Evolutionary conservation across 2,329 filamentous ascomycete species (phyloP), one percentile per base, ranked within the genome.

Genomic region (Fusarium bactridioides): DNA sequence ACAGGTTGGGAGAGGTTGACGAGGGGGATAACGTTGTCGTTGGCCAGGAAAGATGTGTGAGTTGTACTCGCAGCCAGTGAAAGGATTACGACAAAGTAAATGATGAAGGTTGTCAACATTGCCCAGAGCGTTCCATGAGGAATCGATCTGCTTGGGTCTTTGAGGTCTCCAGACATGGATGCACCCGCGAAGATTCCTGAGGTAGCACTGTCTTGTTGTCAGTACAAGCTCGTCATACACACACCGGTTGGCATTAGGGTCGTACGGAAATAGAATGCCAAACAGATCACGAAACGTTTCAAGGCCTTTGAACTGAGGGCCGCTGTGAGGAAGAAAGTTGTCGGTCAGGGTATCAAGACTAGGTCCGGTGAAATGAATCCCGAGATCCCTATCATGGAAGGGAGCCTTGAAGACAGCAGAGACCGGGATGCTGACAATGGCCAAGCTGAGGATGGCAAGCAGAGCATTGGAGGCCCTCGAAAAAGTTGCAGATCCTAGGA

Each of bases 101-200:
- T 86, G 61, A 92, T 79, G 74, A 97, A 93, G 0, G 94, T 97
- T 29, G 94, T 87, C 16, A 89, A 83, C 79, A 95, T 89, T 6
- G 93, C 93, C 82, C 90, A 93, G 3, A 97, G 82, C 0, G 94
- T 97, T n/a, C 94, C 94, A 69, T 89, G 91, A 0, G 94, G 94
- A 59, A 97, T 97, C 3, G 93, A 89, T 79, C 91, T 93, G 84
- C 93, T 95, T 1, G 94, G 94, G 70, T 94, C 91, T 69, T 89
- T 92, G 55, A 97, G 82, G 78, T 97, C 94, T 23, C 94, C 94
- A 12, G 94, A 97, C 94, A 97, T 97, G 74, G 93, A 95, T 11
- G 94, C 94, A 23, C 94, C 94, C 66, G 90, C 87, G 79, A 89
- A 88, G 69, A 89, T 90, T 29, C 87, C 86, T 6, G 83, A 87